Evolutionary conservation across 169 alveolate species (phyloP).

Genomic region (Cryptosporidium baileyi): DNA sequence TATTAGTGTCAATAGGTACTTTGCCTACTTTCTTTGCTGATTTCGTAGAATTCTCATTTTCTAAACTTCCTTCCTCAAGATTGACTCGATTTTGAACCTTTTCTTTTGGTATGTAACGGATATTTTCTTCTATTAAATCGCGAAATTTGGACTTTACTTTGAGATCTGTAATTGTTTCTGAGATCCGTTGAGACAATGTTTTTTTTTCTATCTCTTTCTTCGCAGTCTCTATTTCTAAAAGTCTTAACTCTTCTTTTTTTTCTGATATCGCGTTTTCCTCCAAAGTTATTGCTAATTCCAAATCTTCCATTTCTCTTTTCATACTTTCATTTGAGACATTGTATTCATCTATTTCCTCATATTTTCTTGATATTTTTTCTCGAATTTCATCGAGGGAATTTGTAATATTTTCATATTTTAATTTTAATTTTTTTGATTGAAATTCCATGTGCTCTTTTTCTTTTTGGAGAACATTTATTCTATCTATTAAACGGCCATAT

Average conservation of each 20-base stretch:
- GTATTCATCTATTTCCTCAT: neutral
- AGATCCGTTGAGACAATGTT: neutral
- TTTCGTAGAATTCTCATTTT: neutral
- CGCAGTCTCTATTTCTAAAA: neutral
- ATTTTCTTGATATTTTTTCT: neutral
- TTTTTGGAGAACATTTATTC: neutral
- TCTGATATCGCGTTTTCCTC: slow-evolving; percentile 20
- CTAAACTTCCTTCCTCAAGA: neutral
- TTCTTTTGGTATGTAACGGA: neutral
- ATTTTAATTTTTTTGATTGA: neutral
- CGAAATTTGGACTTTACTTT: neutral
- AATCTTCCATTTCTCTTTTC: slow-evolving; percentile 21
- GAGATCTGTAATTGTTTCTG: neutral
- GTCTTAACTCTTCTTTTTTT: neutral
- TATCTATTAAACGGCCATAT: neutral
- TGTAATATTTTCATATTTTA: neutral
- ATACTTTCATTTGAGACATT: neutral
- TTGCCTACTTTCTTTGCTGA: neutral
- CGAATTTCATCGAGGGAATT: neutral
- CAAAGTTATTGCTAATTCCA: slow-evolving; percentile 29
- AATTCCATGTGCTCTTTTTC: slow-evolving; percentile 9
- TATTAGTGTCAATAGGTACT: neutral
- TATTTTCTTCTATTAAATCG: neutral
- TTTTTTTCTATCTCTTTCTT: neutral
- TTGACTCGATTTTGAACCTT: too few relatives aligned